Conservation (phyloP, 768 basidiomycete genomes). For the Lactarius hengduanensis region DNA sequence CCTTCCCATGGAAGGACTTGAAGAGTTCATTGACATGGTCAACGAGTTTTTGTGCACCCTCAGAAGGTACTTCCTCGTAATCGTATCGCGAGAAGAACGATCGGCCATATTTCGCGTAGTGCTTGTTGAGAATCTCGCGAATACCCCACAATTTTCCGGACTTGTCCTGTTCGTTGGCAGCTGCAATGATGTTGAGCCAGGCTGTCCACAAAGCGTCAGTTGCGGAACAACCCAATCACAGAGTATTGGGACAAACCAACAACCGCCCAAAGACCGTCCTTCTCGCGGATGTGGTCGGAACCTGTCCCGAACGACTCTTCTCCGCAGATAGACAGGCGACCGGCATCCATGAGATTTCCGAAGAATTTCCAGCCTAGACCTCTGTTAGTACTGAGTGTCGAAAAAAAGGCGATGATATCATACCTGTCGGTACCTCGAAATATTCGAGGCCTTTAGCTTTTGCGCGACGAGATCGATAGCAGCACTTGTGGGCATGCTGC, state of each 20-base stretch:
- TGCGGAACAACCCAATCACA: background rate
- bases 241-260: constrained; percentile 57
- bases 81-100: constrained; percentile 99
- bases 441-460: constrained; percentile 89
- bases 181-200: constrained; percentile 96
- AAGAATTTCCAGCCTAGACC: constrained; percentile 97
- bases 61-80: constrained; percentile 95
- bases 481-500: constrained; percentile 97
- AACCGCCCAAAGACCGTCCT: constrained; percentile 98
- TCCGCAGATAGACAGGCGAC: constrained; percentile 95
- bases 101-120: constrained; percentile 92
- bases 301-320: constrained; percentile 99
- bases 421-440: constrained; percentile 96
- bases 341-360: constrained; percentile 99
- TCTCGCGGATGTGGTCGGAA: constrained; percentile 99
- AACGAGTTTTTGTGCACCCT: constrained; percentile 86
- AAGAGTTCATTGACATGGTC: constrained; percentile 71
- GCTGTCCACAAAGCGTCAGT: constrained; percentile 45
- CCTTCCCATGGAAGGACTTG: constrained; percentile 63
- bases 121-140: constrained; percentile 83
- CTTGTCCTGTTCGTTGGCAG: constrained; percentile 61
- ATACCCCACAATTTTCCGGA: constrained; percentile 81
- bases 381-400: background rate
- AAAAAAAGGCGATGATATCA: constrained; percentile 28
- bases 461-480: constrained; percentile 95